phyloP scores from a whole-genome alignment of 1,284 basidiomycete species.

The Fomitiporia mediterranea region DNA sequence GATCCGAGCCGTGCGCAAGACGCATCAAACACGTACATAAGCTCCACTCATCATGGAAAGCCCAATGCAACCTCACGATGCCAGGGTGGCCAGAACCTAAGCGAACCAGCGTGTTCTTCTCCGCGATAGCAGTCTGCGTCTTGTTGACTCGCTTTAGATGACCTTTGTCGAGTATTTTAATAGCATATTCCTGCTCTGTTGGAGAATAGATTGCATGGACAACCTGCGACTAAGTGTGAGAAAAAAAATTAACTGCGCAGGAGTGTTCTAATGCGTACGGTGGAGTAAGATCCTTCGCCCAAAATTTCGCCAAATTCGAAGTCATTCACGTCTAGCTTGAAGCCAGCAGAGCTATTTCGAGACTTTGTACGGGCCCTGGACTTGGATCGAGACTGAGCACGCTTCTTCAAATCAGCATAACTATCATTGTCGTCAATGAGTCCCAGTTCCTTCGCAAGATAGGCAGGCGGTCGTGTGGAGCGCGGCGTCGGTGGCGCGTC shows the following conservation, averaged over 20 bases:
- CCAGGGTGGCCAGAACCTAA: slow-evolving; percentile 74
- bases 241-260: neutral
- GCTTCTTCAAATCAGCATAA: slow-evolving; percentile 24
- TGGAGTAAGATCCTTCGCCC: slow-evolving; percentile 80
- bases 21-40: slow-evolving; percentile 56
- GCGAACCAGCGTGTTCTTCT: slow-evolving; percentile 54
- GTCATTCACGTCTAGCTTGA: slow-evolving; percentile 48
- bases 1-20: slow-evolving; percentile 8
- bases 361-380: slow-evolving; percentile 28
- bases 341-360: slow-evolving; percentile 44
- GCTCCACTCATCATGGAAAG: slow-evolving; percentile 82
- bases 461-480: slow-evolving; percentile 47
- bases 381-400: slow-evolving; percentile 34
- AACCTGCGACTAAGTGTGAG: slow-evolving; percentile 39
- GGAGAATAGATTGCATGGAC: slow-evolving; percentile 50
- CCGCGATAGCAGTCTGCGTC: slow-evolving; percentile 56
- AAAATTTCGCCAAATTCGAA: slow-evolving; percentile 67
- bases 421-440: slow-evolving; percentile 34
- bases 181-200: slow-evolving; percentile 63
- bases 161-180: slow-evolving; percentile 75
- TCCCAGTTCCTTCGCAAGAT: slow-evolving; percentile 57
- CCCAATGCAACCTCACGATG: slow-evolving; percentile 74
- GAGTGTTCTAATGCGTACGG: slow-evolving; percentile 39
- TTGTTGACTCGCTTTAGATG: slow-evolving; percentile 68
- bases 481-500: slow-evolving; percentile 43